Base-by-base conservation (phyloP, 495 filamentous ascomycete genomes). In the Rostrohypoxylon terebratum region DNA sequence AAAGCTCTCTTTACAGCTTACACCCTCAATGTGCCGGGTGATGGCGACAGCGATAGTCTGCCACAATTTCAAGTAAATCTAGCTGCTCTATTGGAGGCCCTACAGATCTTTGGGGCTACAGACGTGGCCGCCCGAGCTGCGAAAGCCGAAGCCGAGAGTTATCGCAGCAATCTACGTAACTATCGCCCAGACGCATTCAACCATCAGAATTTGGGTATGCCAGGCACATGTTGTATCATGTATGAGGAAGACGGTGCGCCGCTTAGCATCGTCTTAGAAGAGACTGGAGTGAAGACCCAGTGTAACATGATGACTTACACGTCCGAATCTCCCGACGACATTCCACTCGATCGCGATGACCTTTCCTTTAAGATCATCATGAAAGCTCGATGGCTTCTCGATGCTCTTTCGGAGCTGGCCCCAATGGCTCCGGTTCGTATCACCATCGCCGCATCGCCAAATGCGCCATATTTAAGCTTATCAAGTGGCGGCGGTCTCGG, bases 291-390 rank as follows among this genome's bases (percentile, higher is more conserved):
- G 44, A 93, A 91, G 25, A 98, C 96, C 4, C 96, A 90, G 21
- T 98, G 95, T 85, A 91, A 96, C 59, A 85, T 99, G 34, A 91
- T 89, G n/a, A 97, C 96, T 6, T 99, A 97, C 77, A 89, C 94
- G 55, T 87, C 93, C 28, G 86, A 88, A 62, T 77, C 78, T 34
- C 84, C 84, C 14, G 86, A 86, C 36, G 92, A 96, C 59, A 97
- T 98, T 36, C 95, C 94, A 8, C 89, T 97, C 34, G 88, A 92
- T 75, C 88, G 92, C 40, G 88, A 94, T 44, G 86, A 89, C 40
- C 85, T 97, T 4, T 86, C 90, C 40, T 92, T 96, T 83, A 99
- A 99, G 73, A 93, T 97, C 60, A 98, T 99, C 79, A 97, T 96
- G 90, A 90, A 92, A 61, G 88, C 92, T 34, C 87, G 87, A 60